Evolutionary conservation across 2,329 filamentous ascomycete species (phyloP).

Genomic region (Stenocarpella maydis): DNA sequence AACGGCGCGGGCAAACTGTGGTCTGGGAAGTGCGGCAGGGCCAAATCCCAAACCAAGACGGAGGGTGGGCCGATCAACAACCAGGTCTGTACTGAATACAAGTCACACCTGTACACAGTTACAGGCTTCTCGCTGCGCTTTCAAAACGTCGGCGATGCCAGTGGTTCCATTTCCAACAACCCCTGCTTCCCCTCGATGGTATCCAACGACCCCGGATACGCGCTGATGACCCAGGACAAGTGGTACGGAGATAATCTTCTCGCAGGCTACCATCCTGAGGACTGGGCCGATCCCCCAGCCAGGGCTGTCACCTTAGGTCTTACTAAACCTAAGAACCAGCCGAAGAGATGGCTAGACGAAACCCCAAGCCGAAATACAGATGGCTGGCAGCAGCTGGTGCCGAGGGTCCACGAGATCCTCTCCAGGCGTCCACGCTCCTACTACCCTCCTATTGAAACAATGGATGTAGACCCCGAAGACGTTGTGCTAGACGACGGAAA

Average conservation of each 20-base stretch:
- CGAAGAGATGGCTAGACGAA: neutral
- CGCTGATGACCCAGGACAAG: neutral
- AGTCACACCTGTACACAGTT: neutral
- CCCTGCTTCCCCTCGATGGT: neutral
- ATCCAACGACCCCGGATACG: neutral
- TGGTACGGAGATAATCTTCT: neutral
- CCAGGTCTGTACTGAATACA: neutral
- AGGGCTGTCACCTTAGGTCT: neutral
- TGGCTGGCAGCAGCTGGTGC: neutral
- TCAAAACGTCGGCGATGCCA: neutral
- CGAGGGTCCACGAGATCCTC: neutral
- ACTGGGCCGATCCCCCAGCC: neutral
- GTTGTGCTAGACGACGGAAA: neutral
- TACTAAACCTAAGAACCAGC: neutral
- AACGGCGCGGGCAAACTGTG: neutral
- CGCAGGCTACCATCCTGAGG: neutral
- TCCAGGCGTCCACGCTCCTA: neutral
- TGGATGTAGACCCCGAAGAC: neutral
- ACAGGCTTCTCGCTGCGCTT: neutral
- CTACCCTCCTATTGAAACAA: neutral
- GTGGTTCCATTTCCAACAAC: neutral
- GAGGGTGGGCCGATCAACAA: neutral
- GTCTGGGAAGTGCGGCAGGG: neutral
- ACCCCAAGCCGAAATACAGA: neutral
- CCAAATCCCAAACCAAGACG: neutral